A percentile compares a stretch with the other conserved stretches of the same genome.
Evolutionary conservation across 169 alveolate genomes (phyloP).

Genomic region (Plasmodium vivax): DNA sequence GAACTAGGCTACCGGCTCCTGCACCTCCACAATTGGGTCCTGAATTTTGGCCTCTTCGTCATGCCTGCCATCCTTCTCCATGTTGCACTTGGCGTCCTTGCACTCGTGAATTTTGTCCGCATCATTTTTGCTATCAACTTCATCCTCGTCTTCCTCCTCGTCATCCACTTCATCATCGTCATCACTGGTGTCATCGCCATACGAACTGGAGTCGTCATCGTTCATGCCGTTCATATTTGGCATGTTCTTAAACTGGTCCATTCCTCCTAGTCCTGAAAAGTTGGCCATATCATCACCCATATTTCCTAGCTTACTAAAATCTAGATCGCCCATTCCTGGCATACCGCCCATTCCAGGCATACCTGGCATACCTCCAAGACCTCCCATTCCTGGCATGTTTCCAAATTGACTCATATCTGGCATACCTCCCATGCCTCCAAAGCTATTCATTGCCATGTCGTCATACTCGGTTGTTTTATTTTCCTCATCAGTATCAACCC

Average conservation of each 20-base stretch:
- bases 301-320: conserved; percentile 68
- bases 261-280: conserved; percentile 71
- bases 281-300: conserved; percentile 74
- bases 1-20: conserved; percentile 70
- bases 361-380: conserved; percentile 76
- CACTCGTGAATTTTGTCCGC: conserved; percentile 18
- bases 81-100: conserved; percentile 40
- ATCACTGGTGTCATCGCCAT: conserved; percentile 71
- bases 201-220: conserved; percentile 66
- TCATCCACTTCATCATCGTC: conserved; percentile 65
- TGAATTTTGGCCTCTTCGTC: conserved; percentile 47
- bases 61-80: conserved; percentile 12
- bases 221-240: conserved; percentile 70
- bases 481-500: conserved; percentile 88
- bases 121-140: conserved; percentile 11
- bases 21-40: conserved; percentile 63
- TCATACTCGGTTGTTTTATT: conserved; percentile 77
- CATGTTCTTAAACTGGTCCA: conserved; percentile 74
- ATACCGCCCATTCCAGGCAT: conserved; percentile 76
- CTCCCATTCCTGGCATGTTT: conserved; percentile 79
- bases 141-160: conserved; percentile 25
- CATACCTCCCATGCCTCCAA: conserved; percentile 77
- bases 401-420: conserved; percentile 70
- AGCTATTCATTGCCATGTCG: conserved; percentile 84
- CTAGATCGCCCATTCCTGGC: conserved; percentile 71